Evolutionary conservation across 2,329 filamentous ascomycete species (phyloP).

Genomic region (Dactylellina leptospora): DNA sequence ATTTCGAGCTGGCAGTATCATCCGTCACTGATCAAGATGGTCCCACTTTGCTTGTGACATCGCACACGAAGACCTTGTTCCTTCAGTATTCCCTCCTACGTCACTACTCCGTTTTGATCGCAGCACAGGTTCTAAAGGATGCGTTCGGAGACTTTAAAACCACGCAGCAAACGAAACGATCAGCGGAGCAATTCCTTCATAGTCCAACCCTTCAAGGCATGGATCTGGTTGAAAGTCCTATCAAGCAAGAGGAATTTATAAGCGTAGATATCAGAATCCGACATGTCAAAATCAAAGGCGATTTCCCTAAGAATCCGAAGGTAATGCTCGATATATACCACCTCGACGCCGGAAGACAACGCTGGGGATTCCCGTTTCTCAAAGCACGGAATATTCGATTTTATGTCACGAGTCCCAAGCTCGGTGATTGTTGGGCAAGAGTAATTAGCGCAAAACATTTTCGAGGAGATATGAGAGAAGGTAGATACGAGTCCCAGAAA

Average conservation of each 20-base stretch:
- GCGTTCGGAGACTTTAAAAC: slow-evolving; percentile 66
- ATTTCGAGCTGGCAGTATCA: slow-evolving; percentile 84
- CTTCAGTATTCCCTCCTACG: slow-evolving; percentile 92
- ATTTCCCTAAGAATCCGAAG: slow-evolving; percentile 86
- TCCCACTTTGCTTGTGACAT: slow-evolving; percentile 85
- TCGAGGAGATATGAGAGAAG: slow-evolving; percentile 81
- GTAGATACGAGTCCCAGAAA: slow-evolving; percentile 61
- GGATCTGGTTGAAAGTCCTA: slow-evolving; percentile 54
- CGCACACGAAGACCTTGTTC: slow-evolving; percentile 78
- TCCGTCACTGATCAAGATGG: slow-evolving; percentile 87
- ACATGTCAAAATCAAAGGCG: slow-evolving; percentile 85
- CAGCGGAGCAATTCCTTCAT: slow-evolving; percentile 11
- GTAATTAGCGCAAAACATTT: slow-evolving; percentile 83
- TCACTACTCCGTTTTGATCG: slow-evolving; percentile 88
- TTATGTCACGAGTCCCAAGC: slow-evolving; percentile 84
- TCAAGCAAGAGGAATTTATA: slow-evolving; percentile 70
- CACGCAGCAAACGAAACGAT: slow-evolving; percentile 6
- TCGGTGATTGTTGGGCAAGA: slow-evolving; percentile 84
- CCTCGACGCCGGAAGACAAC: slow-evolving; percentile 81
- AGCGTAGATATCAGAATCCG: slow-evolving; percentile 83
- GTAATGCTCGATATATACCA: slow-evolving; percentile 89
- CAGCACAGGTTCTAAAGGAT: slow-evolving; percentile 75
- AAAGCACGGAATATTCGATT: slow-evolving; percentile 80
- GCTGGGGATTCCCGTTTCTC: slow-evolving; percentile 86
- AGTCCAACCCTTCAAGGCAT: slow-evolving; percentile 39